Percentiles rank a stretch among this genome's conserved stretches.
These are phyloP conservation scores for Mycena chlorophos DNA, from an alignment of 768 basidiomycete species.

Conservation along the genomic window DNA sequence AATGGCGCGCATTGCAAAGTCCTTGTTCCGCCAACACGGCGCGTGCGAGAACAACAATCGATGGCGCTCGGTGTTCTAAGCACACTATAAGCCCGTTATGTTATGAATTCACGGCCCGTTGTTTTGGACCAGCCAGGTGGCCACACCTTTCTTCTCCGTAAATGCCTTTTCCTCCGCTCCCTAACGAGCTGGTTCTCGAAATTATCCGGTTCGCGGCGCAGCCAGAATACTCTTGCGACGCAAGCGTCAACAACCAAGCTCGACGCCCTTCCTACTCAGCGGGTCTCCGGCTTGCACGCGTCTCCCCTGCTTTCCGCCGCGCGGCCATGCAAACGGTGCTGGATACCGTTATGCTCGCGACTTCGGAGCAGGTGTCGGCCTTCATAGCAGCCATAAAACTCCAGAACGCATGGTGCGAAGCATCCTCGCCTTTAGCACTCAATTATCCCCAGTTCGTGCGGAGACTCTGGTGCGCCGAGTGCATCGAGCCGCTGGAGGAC, in stretches of 20 bases:
- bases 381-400: constrained; percentile 35
- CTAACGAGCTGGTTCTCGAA: constrained; percentile 37
- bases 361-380: constrained; percentile 27
- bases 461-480: constrained; percentile 37
- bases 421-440: constrained; percentile 27
- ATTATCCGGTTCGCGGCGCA: constrained; percentile 35
- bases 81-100: neutral
- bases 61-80: neutral
- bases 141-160: no score
- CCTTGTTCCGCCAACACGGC: neutral
- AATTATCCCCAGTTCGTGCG: constrained; percentile 34
- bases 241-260: neutral
- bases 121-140: no score
- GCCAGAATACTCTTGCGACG: constrained; percentile 20
- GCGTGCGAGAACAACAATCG: neutral
- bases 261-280: constrained; percentile 24
- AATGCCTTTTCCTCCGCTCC: constrained; percentile 27
- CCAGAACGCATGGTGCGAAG: constrained; percentile 23
- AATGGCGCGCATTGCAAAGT: neutral
- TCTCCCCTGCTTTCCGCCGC: constrained; percentile 35
- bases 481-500: constrained; percentile 28
- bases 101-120: neutral
- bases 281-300: constrained; percentile 33
- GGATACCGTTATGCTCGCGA: constrained; percentile 37
- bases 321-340: constrained; percentile 41